Evolutionary conservation across 108 stramenopile genomes (phyloP), one percentile per base, ranked within the genome.

Genomic region (Pseudonitzschia multiseries): DNA sequence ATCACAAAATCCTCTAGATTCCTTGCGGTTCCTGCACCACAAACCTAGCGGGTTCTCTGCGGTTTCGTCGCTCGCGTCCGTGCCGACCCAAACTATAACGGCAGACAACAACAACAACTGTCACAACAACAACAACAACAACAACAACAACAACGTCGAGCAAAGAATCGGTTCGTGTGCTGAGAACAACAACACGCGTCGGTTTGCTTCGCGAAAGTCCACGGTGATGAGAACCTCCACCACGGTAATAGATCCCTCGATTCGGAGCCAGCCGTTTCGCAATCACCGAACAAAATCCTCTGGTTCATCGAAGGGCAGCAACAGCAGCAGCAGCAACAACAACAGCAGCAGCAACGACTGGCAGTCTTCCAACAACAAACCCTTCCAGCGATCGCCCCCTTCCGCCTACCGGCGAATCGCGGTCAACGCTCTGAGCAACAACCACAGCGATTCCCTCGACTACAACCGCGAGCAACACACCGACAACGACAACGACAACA

Each of bases 181-280:
- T n/a, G n/a, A n/a, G n/a, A n/a, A n/a, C n/a, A 48, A 5, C 17
- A 48, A 48, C 13, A 3, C 9, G 17, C 46, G 46, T 1, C 46
- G 36, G 36, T 5, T 2, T 2, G 36, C 18, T 48, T 14, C 46
- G 17, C 46, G 46, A 48, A 48, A n/a, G n/a, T n/a, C n/a, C n/a
- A n/a, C n/a, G n/a, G n/a, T 10, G 17, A 10, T 14, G 1, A 1
- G 46, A 48, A 14, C 46, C 17, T 18, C 46, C 18, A 18, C 66
- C 33, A 50, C 66, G 18, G 50, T 78, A 14, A 65, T 78, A 24
- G 77, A 78, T 41, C 77, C 77, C 0, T 56, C 65, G 29, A 44
- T 78, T 0, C 54, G 77, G 24, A 52, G 40, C n/a, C 65, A 65
- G 13, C 77, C 77, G 10, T 72, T 78, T 68, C 77, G 71, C 36